Percentiles rank a stretch among this genome's conserved stretches.
These are phyloP conservation scores for Aureobasidium sp. DNA, from an alignment of 2,329 filamentous ascomycete species.

Conservation along the genomic window DNA sequence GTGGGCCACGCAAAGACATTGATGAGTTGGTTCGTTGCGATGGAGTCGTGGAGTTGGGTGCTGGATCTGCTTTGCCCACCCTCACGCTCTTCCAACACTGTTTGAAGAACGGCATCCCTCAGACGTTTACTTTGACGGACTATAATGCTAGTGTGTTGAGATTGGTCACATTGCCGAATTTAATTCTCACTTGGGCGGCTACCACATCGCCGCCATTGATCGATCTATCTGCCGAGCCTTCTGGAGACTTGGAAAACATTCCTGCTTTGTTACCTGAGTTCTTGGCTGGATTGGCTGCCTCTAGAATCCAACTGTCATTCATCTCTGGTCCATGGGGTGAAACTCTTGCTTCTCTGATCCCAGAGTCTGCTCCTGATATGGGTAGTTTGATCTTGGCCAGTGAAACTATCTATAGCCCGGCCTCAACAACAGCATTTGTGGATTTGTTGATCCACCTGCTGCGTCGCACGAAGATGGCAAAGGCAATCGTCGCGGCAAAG, in stretches of 20 bases:
- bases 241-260: conserved; percentile 55
- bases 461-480: conserved; percentile 44
- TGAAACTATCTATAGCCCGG: conserved; percentile 78
- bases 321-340: conserved; percentile 69
- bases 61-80: conserved; percentile 68
- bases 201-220: conserved; percentile 20
- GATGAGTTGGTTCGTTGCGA: conserved; percentile 43
- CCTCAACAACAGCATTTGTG: conserved; percentile 61
- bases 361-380: conserved; percentile 29
- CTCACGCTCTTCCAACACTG: conserved; percentile 62
- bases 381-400: conserved; percentile 59
- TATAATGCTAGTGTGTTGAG: conserved; percentile 74
- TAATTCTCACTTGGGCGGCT: conserved; percentile 59
- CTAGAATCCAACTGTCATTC: conserved; percentile 54
- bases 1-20: conserved; percentile 42
- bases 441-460: conserved; percentile 58
- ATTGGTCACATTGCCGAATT: conserved; percentile 72
- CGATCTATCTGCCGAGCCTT: conserved; percentile 15
- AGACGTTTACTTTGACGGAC: conserved; percentile 64
- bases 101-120: conserved; percentile 39
- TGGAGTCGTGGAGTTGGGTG: conserved; percentile 59
- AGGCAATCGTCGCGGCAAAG: conserved; percentile 67
- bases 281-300: conserved; percentile 43
- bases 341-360: conserved; percentile 53
- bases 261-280: conserved; percentile 55